phyloP scores from a whole-genome alignment of 2,329 filamentous ascomycete species.

The Zasmidium citrigriseum region DNA sequence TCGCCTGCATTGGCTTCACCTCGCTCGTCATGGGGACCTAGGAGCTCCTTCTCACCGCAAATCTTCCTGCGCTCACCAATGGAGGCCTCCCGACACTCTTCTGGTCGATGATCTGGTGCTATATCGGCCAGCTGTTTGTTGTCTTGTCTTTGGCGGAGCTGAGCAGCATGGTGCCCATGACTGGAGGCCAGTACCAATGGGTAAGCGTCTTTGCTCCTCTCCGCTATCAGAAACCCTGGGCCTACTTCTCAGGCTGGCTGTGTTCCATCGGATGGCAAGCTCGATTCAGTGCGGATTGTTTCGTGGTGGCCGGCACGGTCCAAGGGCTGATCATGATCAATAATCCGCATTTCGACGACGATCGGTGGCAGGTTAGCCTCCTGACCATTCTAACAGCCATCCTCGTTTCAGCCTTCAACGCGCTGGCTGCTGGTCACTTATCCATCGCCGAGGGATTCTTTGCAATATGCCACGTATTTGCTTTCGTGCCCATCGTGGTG shows the following conservation, averaged over 20 bases:
- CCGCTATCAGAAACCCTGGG: conserved; percentile 44
- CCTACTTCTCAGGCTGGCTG: conserved; percentile 44
- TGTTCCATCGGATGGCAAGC: conserved; percentile 44
- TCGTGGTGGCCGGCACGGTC: conserved; percentile 47
- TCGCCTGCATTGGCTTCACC: conserved; percentile 41
- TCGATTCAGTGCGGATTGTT: conserved; percentile 45
- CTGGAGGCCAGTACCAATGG: conserved; percentile 33
- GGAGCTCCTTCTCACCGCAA: conserved; percentile 43
- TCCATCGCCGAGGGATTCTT: conserved; percentile 34
- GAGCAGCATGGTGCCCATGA: conserved; percentile 33
- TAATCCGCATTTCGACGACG: conserved; percentile 24
- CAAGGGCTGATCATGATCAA: conserved; percentile 49
- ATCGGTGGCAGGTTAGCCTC: conserved; percentile 27
- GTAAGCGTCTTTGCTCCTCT: conserved; percentile 48
- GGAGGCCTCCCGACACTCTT: conserved; percentile 33
- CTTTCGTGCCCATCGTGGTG: conserved; percentile 34
- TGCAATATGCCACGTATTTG: conserved; percentile 34
- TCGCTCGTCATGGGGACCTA: conserved; percentile 55
- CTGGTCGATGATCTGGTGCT: conserved; percentile 32
- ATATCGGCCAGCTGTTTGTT: conserved; percentile 33
- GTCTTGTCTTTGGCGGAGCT: conserved; percentile 38
- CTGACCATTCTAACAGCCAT: conserved; percentile 27
- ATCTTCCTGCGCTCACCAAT: conserved; percentile 25
- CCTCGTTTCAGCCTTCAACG: conserved; percentile 29
- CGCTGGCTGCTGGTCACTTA: conserved; percentile 30